phyloP scores from a whole-genome alignment of 2,329 filamentous ascomycete species.

The Fusarium anguioides region DNA sequence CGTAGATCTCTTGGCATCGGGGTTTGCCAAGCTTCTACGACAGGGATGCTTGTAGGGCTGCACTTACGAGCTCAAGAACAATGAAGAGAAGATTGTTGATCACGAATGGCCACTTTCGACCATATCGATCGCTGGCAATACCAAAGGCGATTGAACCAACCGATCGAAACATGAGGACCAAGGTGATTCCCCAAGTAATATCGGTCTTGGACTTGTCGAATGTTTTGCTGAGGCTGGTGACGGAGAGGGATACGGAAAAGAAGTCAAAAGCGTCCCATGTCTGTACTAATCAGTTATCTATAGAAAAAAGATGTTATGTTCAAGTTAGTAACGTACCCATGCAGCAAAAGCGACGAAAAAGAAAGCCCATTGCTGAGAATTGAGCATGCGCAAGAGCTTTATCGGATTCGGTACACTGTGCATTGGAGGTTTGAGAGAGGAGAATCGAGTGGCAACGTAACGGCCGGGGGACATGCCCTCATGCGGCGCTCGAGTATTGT shows the following conservation, averaged over 20 bases:
- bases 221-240: conserved; percentile 62
- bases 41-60: background rate
- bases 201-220: conserved; percentile 67
- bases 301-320: background rate
- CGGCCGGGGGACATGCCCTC: conserved; percentile 60
- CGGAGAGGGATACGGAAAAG: conserved; percentile 71
- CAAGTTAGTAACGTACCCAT: conserved; percentile 58
- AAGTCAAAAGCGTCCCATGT: conserved; percentile 75
- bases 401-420: conserved; percentile 65
- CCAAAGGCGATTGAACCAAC: conserved; percentile 66
- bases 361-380: conserved; percentile 64
- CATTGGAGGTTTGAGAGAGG: conserved; percentile 68
- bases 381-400: conserved; percentile 60
- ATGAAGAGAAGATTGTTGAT: conserved; percentile 80
- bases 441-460: conserved; percentile 65
- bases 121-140: conserved; percentile 66
- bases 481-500: conserved; percentile 55
- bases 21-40: conserved; percentile 1
- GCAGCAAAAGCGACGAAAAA: conserved; percentile 66
- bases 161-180: conserved; percentile 71
- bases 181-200: conserved; percentile 73
- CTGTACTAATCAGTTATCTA: conserved; percentile 46
- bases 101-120: conserved; percentile 78
- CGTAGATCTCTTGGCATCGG: conserved; percentile 3
- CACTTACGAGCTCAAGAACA: conserved; percentile 73